Conservation (phyloP, 108 stramenopile genomes). For the Skeletonema potamos region DNA sequence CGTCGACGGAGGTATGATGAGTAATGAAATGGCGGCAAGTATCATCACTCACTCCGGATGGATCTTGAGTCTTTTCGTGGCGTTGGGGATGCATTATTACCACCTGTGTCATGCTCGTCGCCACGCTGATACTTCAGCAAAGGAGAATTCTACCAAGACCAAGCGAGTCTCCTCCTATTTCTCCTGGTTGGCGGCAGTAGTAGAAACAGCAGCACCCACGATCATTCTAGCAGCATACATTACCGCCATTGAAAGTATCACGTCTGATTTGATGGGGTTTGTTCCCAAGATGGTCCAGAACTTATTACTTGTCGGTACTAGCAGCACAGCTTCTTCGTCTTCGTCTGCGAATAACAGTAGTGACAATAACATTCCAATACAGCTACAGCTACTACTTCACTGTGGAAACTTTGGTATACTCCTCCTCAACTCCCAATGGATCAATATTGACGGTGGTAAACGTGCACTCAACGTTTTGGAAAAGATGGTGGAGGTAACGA, state of each 20-base stretch:
- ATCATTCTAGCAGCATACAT: conserved; percentile 39
- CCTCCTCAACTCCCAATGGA: conserved; percentile 59
- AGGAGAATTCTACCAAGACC: not conserved
- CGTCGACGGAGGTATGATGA: not conserved
- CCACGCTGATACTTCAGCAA: not conserved
- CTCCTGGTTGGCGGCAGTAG: not conserved
- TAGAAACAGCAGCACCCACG: not conserved
- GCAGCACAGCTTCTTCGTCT: too few species aligned
- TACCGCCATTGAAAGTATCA: conserved; percentile 60
- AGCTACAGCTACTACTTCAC: conserved; percentile 24
- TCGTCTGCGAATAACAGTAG: too few species aligned
- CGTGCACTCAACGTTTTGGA: conserved; percentile 56
- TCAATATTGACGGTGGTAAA: conserved; percentile 34
- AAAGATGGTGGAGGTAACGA: conserved; percentile 70
- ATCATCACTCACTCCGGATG: conserved; percentile 60
- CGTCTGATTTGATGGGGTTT: conserved; percentile 61
- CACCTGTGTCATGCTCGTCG: not conserved
- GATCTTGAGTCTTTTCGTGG: conserved; percentile 51
- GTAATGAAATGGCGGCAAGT: not conserved
- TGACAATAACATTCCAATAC: too few species aligned
- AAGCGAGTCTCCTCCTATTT: too few species aligned
- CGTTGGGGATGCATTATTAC: conserved; percentile 21
- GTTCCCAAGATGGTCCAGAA: not conserved
- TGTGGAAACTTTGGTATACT: conserved; percentile 80
- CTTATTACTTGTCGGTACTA: not conserved